Percentiles rank a stretch among this genome's conserved stretches.
phyloP scores from a whole-genome alignment of 208 protist genomes.

The Leishmania mexicana region DNA sequence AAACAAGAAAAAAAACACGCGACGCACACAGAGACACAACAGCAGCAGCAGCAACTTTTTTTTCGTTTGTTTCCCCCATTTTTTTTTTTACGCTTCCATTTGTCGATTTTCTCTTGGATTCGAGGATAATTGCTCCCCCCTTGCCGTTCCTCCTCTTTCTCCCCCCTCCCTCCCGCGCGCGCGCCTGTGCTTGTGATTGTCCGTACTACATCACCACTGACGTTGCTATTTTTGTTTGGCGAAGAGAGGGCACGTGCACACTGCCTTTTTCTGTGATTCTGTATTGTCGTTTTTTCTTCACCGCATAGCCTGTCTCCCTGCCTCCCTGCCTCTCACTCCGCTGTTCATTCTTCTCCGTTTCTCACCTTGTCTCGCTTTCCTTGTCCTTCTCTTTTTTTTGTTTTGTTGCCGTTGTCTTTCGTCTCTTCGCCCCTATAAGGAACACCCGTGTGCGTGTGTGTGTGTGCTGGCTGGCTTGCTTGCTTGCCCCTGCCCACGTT shows the following conservation, averaged over 20 bases:
- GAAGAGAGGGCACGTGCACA: not conserved
- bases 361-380: not conserved
- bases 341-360: not conserved
- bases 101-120: not conserved
- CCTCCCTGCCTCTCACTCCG: not conserved
- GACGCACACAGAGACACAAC: not conserved
- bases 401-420: not conserved
- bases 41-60: not conserved
- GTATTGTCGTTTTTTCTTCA: not conserved
- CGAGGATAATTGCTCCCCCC: not conserved
- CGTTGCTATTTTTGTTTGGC: conserved; percentile 1
- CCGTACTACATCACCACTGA: not conserved
- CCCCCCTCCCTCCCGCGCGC: not conserved
- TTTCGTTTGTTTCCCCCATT: too few relatives aligned
- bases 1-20: not conserved
- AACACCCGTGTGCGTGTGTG: not conserved
- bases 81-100: not conserved
- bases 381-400: not conserved
- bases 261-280: conserved; percentile 8
- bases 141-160: not conserved
- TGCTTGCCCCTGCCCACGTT: not conserved
- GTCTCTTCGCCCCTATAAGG: not conserved
- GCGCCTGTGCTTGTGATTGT: not conserved
- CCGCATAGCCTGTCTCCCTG: not conserved
- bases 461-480: not conserved